phyloP scores from a whole-genome alignment of 306 rosid genomes.

The Prunus kanzakura region DNA sequence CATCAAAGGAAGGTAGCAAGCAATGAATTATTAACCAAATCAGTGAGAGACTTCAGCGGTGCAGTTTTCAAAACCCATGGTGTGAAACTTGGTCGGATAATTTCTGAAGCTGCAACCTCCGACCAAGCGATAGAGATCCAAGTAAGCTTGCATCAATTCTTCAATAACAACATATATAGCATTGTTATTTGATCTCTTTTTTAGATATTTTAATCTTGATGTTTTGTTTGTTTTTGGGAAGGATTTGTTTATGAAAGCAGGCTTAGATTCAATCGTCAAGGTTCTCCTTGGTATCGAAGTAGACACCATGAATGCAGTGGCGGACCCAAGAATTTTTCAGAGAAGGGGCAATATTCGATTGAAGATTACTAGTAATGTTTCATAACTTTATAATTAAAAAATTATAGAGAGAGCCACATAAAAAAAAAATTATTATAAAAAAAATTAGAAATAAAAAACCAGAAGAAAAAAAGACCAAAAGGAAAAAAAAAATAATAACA shows the following conservation, averaged over 20 bases:
- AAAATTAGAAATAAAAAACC: no score
- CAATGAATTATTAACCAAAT: slow-evolving; percentile 31
- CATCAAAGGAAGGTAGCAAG: slow-evolving; percentile 36
- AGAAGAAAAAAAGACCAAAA: no score
- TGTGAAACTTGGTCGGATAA: slow-evolving; percentile 16
- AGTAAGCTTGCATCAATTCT: slow-evolving; percentile 14
- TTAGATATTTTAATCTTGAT: background rate
- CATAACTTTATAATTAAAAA: no score
- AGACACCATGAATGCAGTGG: slow-evolving; percentile 24
- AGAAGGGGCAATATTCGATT: no score
- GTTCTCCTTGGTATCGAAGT: slow-evolving; percentile 30
- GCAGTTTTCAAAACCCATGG: slow-evolving; percentile 24
- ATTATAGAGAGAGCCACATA: no score
- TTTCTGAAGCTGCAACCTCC: slow-evolving; percentile 21
- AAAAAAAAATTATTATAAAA: no score
- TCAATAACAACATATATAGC: background rate
- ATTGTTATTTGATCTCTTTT: background rate
- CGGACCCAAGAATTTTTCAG: no score
- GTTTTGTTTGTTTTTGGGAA: background rate
- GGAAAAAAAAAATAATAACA: no score
- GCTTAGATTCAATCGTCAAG: slow-evolving; percentile 26
- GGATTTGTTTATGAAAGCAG: slow-evolving; percentile 33
- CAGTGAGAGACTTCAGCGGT: slow-evolving; percentile 26
- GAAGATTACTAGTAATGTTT: no score
- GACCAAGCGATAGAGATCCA: slow-evolving; percentile 19